A percentile compares a stretch with the other conserved stretches of the same genome.
Conservation (phyloP, 768 basidiomycete species). For the Trametopsis cervina region DNA sequence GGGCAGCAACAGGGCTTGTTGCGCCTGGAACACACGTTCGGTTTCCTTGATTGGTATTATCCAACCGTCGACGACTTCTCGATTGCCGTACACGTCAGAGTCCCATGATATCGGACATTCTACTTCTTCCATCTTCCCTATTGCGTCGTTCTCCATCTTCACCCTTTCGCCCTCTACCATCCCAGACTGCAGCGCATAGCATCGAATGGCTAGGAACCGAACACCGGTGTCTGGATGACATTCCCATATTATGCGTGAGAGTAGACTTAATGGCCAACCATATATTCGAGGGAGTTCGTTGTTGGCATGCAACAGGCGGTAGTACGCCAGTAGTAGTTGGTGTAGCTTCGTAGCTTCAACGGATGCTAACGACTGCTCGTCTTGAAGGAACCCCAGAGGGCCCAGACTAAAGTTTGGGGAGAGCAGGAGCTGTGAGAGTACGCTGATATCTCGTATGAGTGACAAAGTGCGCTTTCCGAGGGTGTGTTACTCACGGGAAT, state of each 20-base stretch:
- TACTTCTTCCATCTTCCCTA: slow-evolving; percentile 51
- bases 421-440: slow-evolving; percentile 46
- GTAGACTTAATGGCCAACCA: slow-evolving; percentile 47
- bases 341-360: slow-evolving; percentile 50
- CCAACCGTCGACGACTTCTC: slow-evolving; percentile 66
- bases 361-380: slow-evolving; percentile 21
- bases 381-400: slow-evolving; percentile 41
- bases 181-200: slow-evolving; percentile 68
- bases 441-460: too few relatives aligned
- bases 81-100: slow-evolving; percentile 37
- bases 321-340: slow-evolving; percentile 67
- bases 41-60: slow-evolving; percentile 67
- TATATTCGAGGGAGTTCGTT: slow-evolving; percentile 54
- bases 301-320: slow-evolving; percentile 72
- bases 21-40: slow-evolving; percentile 45
- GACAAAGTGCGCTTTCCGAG: too few relatives aligned
- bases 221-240: slow-evolving; percentile 59
- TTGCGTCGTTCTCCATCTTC: slow-evolving; percentile 49
- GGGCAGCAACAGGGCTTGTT: slow-evolving; percentile 35
- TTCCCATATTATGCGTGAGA: slow-evolving; percentile 37
- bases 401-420: slow-evolving; percentile 40
- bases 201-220: slow-evolving; percentile 65
- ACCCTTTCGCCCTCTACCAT: slow-evolving; percentile 75
- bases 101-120: slow-evolving; percentile 64
- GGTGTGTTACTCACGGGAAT: slow-evolving; percentile 49